phyloP scores from a whole-genome alignment of 2,329 filamentous ascomycete genomes.

The Ceratocystis papillata region DNA sequence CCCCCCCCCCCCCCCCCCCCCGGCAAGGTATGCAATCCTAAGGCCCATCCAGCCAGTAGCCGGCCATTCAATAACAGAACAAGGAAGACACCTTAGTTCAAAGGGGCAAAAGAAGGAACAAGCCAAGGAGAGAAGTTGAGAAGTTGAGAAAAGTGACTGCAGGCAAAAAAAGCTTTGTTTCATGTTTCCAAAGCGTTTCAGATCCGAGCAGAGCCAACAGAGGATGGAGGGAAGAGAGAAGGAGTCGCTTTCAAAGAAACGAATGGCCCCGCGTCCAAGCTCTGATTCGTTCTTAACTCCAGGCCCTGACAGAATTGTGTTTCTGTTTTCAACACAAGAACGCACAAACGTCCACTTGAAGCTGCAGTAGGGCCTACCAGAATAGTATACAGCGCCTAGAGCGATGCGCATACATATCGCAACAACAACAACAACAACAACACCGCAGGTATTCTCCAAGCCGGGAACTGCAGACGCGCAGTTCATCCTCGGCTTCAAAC shows the following conservation, averaged over 20 bases:
- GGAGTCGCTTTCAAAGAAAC: no score
- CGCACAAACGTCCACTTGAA: neutral
- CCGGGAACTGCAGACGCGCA: no score
- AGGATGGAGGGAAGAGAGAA: neutral
- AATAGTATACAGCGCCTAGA: slow-evolving; percentile 13
- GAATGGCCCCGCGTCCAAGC: no score
- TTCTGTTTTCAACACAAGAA: neutral
- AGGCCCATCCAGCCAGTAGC: neutral
- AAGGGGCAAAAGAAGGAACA: neutral
- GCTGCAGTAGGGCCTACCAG: neutral
- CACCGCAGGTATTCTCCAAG: neutral
- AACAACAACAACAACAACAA: neutral
- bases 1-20: no score
- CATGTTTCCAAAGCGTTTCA: slow-evolving; percentile 7
- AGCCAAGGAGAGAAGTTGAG: neutral
- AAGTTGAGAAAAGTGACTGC: neutral
- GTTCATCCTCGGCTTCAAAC: no score
- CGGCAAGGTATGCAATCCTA: no score
- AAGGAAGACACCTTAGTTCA: neutral
- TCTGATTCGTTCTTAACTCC: no score
- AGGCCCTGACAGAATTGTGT: no score
- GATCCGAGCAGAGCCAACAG: neutral
- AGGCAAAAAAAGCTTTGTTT: neutral
- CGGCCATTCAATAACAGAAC: neutral
- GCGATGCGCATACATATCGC: neutral